Evolutionary conservation across 2,329 filamentous ascomycete species (phyloP).

Genomic region (Claviceps maximensis): DNA sequence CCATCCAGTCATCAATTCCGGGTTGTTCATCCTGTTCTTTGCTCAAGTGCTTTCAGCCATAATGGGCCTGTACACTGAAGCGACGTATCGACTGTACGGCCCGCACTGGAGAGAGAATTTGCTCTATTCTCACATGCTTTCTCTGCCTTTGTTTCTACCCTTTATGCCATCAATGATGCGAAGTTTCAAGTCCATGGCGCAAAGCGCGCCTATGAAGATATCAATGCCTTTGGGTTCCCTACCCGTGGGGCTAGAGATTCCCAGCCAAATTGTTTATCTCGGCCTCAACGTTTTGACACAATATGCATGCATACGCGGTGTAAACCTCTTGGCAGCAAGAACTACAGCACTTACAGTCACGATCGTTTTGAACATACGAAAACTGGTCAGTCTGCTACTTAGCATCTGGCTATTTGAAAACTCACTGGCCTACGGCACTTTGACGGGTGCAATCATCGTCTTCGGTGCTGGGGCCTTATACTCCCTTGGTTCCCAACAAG

Average conservation of each 20-base stretch:
- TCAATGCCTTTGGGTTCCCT: conserved; percentile 10
- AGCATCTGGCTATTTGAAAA: conserved; percentile 96
- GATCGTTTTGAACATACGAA: conserved; percentile 89
- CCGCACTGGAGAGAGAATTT: conserved; percentile 91
- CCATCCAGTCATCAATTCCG: conserved; percentile 34
- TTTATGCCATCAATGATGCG: conserved; percentile 51
- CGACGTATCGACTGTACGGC: conserved; percentile 74
- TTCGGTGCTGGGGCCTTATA: conserved; percentile 88
- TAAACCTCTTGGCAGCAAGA: conserved; percentile 82
- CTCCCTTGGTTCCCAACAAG: conserved; percentile 50
- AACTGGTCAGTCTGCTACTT: conserved; percentile 77
- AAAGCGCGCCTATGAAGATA: conserved; percentile 44
- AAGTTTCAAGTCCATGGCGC: conserved; percentile 50
- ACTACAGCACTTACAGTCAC: conserved; percentile 90
- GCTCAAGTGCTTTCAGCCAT: conserved; percentile 84
- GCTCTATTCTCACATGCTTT: conserved; percentile 77
- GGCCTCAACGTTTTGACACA: conserved; percentile 75
- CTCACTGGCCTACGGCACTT: conserved; percentile 57
- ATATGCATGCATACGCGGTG: conserved; percentile 87
- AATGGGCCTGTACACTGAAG: conserved; percentile 91
- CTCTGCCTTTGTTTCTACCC: conserved; percentile 62
- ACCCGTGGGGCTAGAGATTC: conserved; percentile 24
- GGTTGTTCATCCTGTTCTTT: conserved; percentile 69
- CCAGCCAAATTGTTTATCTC: conserved; percentile 60
- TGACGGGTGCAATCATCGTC: conserved; percentile 71